Percentiles rank a stretch among this genome's conserved stretches.
phyloP scores from a whole-genome alignment of 1,284 basidiomycete genomes.

The Malassezia yamatoensis region DNA sequence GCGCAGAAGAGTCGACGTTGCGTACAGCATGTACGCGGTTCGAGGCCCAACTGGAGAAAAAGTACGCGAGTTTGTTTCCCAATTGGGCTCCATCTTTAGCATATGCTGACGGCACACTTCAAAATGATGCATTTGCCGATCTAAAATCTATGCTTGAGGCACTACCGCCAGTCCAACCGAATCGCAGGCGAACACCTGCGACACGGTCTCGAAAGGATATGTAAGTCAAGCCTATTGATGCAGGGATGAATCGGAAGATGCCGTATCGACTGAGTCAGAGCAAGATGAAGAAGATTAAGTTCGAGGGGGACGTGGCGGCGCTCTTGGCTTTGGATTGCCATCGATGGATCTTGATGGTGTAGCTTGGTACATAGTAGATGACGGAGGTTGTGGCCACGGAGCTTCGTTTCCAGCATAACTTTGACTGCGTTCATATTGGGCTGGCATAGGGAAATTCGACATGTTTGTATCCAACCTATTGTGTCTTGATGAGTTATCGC shows the following conservation, averaged over 20 bases:
- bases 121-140: background rate
- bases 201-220: background rate
- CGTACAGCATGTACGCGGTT: slow-evolving; percentile 65
- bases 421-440: no score
- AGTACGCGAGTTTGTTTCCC: slow-evolving; percentile 19
- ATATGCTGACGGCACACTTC: background rate
- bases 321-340: background rate
- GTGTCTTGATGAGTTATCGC: no score
- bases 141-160: slow-evolving; percentile 1
- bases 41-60: slow-evolving; percentile 50
- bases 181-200: background rate
- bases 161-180: background rate
- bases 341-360: background rate
- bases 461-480: no score
- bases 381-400: slow-evolving; percentile 1
- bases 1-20: slow-evolving; percentile 55
- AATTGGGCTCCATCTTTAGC: slow-evolving; percentile 1
- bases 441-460: no score
- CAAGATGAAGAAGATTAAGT: slow-evolving; percentile 1
- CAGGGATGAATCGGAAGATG: background rate
- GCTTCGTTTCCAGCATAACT: background rate
- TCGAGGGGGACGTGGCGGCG: slow-evolving; percentile 14
- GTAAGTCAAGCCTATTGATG: background rate
- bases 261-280: background rate
- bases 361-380: background rate